These are phyloP conservation scores for Areca catechu DNA, from an alignment of 176 grass and related monocot species.

Conservation along the genomic window DNA sequence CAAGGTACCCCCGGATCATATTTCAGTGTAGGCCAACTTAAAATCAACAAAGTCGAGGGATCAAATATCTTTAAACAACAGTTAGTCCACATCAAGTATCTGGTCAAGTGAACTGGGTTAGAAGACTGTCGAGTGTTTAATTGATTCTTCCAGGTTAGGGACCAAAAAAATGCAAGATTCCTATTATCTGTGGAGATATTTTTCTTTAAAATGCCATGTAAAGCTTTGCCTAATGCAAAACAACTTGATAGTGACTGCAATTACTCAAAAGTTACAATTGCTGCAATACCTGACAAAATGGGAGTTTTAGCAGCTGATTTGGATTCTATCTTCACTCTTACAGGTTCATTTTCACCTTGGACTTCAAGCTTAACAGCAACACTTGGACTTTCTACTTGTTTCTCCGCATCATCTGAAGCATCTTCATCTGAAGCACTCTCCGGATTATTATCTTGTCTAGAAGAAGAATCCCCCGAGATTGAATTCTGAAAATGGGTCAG, in stretches of 20 bases:
- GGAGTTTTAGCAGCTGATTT: slow-evolving; percentile 27
- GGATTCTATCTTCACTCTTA: slow-evolving; percentile 25
- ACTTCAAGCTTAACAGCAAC: slow-evolving; percentile 31
- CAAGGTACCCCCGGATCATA: no score
- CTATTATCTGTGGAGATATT: no score
- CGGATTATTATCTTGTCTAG: slow-evolving; percentile 27
- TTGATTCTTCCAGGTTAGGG: no score
- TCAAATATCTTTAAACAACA: no score
- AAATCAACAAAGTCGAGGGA: no score
- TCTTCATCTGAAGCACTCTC: slow-evolving; percentile 37
- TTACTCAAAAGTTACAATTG: background rate
- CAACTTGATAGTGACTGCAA: background rate
- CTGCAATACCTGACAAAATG: slow-evolving; percentile 14
- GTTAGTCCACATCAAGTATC: no score
- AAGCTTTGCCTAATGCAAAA: no score
- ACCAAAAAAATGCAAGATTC: no score
- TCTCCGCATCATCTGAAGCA: slow-evolving; percentile 15
- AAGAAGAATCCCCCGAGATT: slow-evolving; percentile 34
- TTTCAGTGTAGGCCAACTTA: no score
- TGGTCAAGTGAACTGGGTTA: no score
- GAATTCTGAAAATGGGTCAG: slow-evolving; percentile 60
- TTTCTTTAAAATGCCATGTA: no score
- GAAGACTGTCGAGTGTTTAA: no score
- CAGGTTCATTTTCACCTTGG: slow-evolving; percentile 32
- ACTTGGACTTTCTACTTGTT: slow-evolving; percentile 23